Conservation (phyloP, 768 basidiomycete genomes). For the Gloeostereum incarnatum region DNA sequence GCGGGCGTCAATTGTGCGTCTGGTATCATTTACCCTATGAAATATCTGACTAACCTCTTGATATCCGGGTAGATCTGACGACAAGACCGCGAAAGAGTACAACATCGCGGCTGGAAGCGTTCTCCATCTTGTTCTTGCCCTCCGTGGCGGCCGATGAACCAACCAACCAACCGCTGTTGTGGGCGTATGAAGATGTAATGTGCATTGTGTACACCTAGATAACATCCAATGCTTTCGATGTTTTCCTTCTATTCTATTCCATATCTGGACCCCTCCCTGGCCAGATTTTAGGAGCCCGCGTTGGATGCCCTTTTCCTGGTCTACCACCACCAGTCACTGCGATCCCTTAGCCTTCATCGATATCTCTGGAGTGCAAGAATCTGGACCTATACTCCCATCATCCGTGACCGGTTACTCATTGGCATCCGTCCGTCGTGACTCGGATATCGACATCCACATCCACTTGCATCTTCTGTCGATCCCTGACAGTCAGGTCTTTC, state of each 20-base stretch:
- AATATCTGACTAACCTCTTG: conserved; percentile 1
- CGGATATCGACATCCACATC: too few relatives aligned
- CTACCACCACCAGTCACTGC: too few relatives aligned
- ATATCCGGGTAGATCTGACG: conserved; percentile 62
- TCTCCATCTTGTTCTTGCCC: conserved; percentile 89
- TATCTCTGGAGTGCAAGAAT: too few relatives aligned
- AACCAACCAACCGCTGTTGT: conserved; percentile 17
- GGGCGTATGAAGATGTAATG: background rate
- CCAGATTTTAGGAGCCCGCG: too few relatives aligned
- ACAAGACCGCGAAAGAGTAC: conserved; percentile 80
- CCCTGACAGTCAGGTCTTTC: too few relatives aligned
- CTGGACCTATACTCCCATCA: too few relatives aligned
- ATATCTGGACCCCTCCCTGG: too few relatives aligned
- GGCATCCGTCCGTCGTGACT: too few relatives aligned
- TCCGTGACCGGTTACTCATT: too few relatives aligned
- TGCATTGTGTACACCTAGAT: background rate
- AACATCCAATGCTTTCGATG: background rate
- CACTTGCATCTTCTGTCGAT: too few relatives aligned
- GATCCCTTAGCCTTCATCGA: too few relatives aligned
- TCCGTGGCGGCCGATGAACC: conserved; percentile 83
- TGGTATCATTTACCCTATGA: conserved; percentile 1
- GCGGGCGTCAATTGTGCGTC: conserved; percentile 86
- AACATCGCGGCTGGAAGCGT: conserved; percentile 81
- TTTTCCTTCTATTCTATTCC: conserved; percentile 10
- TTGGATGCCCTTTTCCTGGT: too few relatives aligned